A percentile compares a stretch with the other conserved stretches of the same genome.
phyloP scores from a whole-genome alignment of 768 basidiomycete species.

The Rickenella mellea region DNA sequence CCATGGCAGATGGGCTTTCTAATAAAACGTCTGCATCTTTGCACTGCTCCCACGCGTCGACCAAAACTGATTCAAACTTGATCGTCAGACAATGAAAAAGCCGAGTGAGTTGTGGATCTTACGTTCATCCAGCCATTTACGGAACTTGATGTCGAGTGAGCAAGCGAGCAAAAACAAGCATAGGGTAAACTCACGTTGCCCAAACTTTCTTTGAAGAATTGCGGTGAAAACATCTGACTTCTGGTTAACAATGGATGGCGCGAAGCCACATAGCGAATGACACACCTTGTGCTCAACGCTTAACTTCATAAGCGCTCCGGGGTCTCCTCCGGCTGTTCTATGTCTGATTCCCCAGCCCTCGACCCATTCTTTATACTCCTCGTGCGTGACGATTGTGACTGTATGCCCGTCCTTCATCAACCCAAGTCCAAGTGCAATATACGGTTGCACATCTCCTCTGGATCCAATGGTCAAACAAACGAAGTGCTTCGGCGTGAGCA shows the following conservation, averaged over 20 bases:
- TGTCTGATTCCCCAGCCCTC: slow-evolving; percentile 50
- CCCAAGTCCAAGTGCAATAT: slow-evolving; percentile 34
- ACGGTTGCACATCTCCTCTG: slow-evolving; percentile 42
- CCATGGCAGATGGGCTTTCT: slow-evolving; percentile 61
- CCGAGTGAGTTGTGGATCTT: slow-evolving; percentile 12
- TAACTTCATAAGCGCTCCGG: slow-evolving; percentile 59
- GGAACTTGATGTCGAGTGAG: slow-evolving; percentile 29
- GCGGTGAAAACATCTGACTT: slow-evolving; percentile 58
- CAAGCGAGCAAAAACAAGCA: neutral
- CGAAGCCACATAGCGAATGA: neutral
- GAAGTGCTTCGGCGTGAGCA: slow-evolving; percentile 37
- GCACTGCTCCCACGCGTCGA: slow-evolving; percentile 55
- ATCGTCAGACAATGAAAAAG: neutral
- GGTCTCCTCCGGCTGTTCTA: slow-evolving; percentile 59
- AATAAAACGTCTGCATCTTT: slow-evolving; percentile 57
- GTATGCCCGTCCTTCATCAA: slow-evolving; percentile 32
- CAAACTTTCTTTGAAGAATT: slow-evolving; percentile 58
- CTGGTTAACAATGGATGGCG: neutral
- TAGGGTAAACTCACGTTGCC: slow-evolving; percentile 31
- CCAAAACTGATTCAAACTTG: slow-evolving; percentile 31
- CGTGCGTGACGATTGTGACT: slow-evolving; percentile 40
- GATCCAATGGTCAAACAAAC: slow-evolving; percentile 59
- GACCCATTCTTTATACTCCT: slow-evolving; percentile 45
- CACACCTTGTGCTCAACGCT: slow-evolving; percentile 36
- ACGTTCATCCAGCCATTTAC: slow-evolving; percentile 59